Evolutionary conservation across 169 alveolate genomes (phyloP), one percentile per base, ranked within the genome.

Genomic region (Ichthyophthirius multifiliis): DNA sequence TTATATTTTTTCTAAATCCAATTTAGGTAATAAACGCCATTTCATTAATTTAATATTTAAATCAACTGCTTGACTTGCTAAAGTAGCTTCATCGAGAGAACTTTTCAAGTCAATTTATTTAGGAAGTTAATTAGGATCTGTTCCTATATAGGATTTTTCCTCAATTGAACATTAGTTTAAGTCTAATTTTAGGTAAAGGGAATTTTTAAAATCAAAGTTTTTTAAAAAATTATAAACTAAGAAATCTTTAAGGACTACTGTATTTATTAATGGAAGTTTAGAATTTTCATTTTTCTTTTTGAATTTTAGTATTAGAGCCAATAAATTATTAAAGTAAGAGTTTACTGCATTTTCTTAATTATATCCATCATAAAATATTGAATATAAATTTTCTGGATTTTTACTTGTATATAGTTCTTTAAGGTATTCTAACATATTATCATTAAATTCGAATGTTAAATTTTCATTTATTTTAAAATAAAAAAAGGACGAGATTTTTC

Each of bases 1-100:
- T 85, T 92, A 81, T 15, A 95, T 64, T 4, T 85, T 65, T 10
- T 93, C 96, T 0, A 96, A 89, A 35, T 93, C 89, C 45, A 96
- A 85, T 0, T 77, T 74, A 5, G 99, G 99, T 37, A 92, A 85
- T 90, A 96, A 87, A 62, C 99, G 84, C 98, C 99, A 97, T 92
- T 95, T 95, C 98, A 97, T 97, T 48, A 97, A 94, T 88, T 96
- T 94, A 43, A 97, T 87, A 82, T 97, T 97, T 39, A 97, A 87
- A 76, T 96, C 98, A 5, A 93, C 97, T 0, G 99, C 98, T 20
- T 94, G 78, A 75, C 84, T 83, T 12, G 97, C 97, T 9, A 96
- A 82, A 43, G 83, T 45, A 34, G 74, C 78, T 23, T 95, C 95
- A 81, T 95, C 97, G 45, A 96, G 76, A 65, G 88, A 84, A 20